These are phyloP conservation scores for maize (Zea mays) DNA, from an alignment of 176 grass and related monocot genomes.

Conservation along the genomic window DNA sequence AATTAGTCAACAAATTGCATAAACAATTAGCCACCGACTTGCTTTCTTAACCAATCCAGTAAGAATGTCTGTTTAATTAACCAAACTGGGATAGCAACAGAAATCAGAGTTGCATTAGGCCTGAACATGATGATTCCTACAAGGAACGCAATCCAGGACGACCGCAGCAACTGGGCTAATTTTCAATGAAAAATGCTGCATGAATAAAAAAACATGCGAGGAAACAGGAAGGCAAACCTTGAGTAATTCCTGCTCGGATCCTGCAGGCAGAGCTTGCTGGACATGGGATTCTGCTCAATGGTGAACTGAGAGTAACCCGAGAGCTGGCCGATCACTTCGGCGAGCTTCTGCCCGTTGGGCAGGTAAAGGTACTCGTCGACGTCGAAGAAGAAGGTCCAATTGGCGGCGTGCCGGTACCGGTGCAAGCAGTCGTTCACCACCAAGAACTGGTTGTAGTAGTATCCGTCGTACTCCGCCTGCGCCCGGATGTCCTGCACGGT, in stretches of 20 bases:
- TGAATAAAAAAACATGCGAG: conserved; percentile 14
- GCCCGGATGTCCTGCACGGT: conserved; percentile 77
- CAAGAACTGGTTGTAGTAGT: conserved; percentile 94
- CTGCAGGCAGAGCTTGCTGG: conserved; percentile 74
- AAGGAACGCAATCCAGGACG: background rate
- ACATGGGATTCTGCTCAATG: conserved; percentile 92
- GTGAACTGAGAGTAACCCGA: conserved; percentile 74
- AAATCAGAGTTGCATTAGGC: background rate
- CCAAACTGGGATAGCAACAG: background rate
- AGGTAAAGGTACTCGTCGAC: conserved; percentile 87
- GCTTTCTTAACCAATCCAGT: background rate
- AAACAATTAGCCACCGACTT: conserved; percentile 23
- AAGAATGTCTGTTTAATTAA: conserved; percentile 36
- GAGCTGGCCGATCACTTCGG: conserved; percentile 55
- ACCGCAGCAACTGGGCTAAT: background rate
- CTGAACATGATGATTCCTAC: background rate
- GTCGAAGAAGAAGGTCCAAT: conserved; percentile 99
- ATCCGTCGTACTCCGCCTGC: conserved; percentile 78
- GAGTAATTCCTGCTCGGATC: conserved; percentile 53
- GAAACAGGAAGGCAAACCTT: conserved; percentile 37
- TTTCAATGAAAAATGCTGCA: conserved; percentile 25
- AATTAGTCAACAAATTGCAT: conserved; percentile 26
- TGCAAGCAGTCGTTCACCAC: conserved; percentile 93
- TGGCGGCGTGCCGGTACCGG: conserved; percentile 65
- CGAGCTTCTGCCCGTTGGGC: conserved; percentile 51